Evolutionary conservation across 2,329 filamentous ascomycete species (phyloP).

Genomic region (Aspergillus bombycis): DNA sequence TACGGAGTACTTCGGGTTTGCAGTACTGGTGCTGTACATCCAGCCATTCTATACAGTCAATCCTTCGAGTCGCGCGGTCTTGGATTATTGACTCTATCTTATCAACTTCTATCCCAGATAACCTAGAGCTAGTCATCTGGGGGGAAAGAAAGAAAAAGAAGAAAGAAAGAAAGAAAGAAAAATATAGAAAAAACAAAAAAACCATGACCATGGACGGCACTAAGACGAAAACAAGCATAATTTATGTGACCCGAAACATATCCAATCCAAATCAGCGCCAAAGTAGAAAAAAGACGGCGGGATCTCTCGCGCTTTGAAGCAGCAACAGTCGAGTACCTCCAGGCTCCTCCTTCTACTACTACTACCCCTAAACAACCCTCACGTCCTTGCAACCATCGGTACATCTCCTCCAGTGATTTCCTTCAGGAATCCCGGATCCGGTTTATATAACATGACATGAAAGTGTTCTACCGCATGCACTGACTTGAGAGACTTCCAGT

Average conservation of each 20-base stretch:
- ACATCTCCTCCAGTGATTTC: conserved; percentile 75
- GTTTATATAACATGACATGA: conserved; percentile 85
- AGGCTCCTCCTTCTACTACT: too few relatives aligned
- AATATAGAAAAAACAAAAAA: neutral
- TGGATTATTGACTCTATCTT: neutral
- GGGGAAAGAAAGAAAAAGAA: neutral
- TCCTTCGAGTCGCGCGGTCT: neutral
- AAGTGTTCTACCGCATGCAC: conserved; percentile 90
- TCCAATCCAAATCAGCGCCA: neutral
- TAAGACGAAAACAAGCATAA: neutral
- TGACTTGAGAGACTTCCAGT: conserved; percentile 83
- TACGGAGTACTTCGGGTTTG: neutral
- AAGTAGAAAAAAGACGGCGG: neutral
- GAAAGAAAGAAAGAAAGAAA: neutral
- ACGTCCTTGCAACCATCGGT: conserved; percentile 59
- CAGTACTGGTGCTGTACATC: neutral
- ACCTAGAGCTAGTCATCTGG: neutral
- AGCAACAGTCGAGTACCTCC: neutral
- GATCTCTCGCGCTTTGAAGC: neutral
- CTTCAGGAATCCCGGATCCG: conserved; percentile 69
- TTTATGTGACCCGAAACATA: neutral
- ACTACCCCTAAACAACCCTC: neutral
- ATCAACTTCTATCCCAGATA: neutral
- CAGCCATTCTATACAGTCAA: too few relatives aligned
- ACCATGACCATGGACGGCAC: neutral